phyloP scores from a whole-genome alignment of 257 asterid genomes.

The Jacaranda copaia region DNA sequence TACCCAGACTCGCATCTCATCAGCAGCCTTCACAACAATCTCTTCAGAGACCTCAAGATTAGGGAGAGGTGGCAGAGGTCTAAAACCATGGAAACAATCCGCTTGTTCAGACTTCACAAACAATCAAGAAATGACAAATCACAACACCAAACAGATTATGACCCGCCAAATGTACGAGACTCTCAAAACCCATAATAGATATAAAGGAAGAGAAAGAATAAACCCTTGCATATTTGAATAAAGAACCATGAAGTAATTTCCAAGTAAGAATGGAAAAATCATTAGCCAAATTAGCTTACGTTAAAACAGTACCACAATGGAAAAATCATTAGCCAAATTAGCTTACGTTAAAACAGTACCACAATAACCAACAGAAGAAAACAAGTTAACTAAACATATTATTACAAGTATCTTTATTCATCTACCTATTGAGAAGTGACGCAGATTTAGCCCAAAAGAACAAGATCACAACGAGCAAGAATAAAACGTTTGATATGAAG shows the following conservation, averaged over 20 bases:
- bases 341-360: too few species aligned
- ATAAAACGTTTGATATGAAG: conserved; percentile 64
- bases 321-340: too few species aligned
- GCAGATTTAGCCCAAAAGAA: conserved; percentile 96
- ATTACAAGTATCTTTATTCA: background rate
- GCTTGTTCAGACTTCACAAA: conserved; percentile 12
- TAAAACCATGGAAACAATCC: conserved; percentile 37
- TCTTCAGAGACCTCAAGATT: conserved; percentile 76
- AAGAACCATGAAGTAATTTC: background rate
- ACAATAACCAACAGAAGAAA: too few species aligned
- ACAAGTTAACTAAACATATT: background rate
- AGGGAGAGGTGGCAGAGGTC: conserved; percentile 90
- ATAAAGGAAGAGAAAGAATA: background rate
- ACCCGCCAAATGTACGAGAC: background rate
- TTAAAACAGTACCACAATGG: background rate
- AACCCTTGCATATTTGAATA: background rate
- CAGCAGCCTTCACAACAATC: conserved; percentile 65
- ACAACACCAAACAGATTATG: conserved; percentile 4
- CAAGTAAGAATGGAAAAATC: conserved; percentile 1
- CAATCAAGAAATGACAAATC: conserved; percentile 21
- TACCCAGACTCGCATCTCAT: conserved; percentile 64
- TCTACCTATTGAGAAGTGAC: conserved; percentile 80
- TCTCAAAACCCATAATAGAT: background rate
- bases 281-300: background rate
- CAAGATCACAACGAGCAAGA: conserved; percentile 68